Evolutionary conservation across 371 early-diverging fungal species (phyloP), one percentile per base, ranked within the genome.

Genomic region (Zychaea mexicana): DNA sequence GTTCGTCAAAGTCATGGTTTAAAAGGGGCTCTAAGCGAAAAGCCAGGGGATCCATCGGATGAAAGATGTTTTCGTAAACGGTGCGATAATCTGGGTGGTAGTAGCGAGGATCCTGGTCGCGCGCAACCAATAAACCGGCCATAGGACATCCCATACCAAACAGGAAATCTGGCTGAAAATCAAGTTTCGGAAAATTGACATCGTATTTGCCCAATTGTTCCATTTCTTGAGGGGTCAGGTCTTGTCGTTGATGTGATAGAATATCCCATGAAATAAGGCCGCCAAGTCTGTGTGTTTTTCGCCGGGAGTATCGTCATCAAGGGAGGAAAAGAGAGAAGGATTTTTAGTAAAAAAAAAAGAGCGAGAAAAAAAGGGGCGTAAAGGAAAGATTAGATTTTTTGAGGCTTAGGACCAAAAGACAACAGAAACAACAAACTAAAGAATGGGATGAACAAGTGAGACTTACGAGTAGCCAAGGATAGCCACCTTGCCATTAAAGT

Each of bases 241-340:
- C 61, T 46, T 36, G 22, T 15, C 76, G 66, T 66, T 83, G 83
- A 59, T 80, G 76, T 4, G 76, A 72, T 21, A 90, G 64, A 26
- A 90, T 78, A 67, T 89, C 89, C 76, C 85, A 90, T 15, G 80
- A 66, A 58, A 89, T 88, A 17, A 89, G 71, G 19, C 89, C 88
- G 47, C 91, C 91, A 27, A 90, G 72, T 22, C 49, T 49, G n/a
- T 49, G 10, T 19, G 13, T 26, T 70, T 71, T 52, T 42, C n/a
- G n/a, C n/a, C n/a, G n/a, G n/a, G n/a, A n/a, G n/a, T n/a, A n/a
- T 26, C 19, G 15, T 36, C 4, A 22, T 30, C 8, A n/a, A 12
- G 28, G 1, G 2, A 38, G 24, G 12, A 46, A n/a, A 46, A 13
- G 7, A n/a, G n/a, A n/a, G n/a, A n/a, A n/a, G n/a, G n/a, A n/a